A percentile compares a stretch with the other conserved stretches of the same genome.
Evolutionary conservation across 352 stramenopile species (phyloP).

Genomic region (Globisporangium cystogenes): DNA sequence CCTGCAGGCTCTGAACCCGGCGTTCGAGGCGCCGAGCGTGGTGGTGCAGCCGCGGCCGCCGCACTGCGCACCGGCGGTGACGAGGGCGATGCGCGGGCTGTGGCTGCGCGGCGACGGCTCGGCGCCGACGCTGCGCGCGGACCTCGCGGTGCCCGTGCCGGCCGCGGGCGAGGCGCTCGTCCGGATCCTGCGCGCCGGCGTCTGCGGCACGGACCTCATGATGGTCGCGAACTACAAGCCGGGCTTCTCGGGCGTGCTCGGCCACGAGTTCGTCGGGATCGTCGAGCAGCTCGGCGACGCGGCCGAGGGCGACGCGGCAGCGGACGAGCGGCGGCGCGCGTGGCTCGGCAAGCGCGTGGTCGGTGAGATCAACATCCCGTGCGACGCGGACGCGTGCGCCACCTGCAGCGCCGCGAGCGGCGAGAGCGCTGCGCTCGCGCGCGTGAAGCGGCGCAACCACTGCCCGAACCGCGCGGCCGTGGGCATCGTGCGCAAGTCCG

Average conservation of each 20-base stretch:
- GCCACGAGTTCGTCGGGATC: constrained; percentile 89
- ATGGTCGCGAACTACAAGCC: constrained; percentile 77
- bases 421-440: constrained; percentile 17
- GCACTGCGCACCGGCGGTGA: not conserved
- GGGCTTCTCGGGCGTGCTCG: constrained; percentile 59
- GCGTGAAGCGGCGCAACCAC: constrained; percentile 68
- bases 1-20: constrained; percentile 28
- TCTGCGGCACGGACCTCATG: constrained; percentile 70
- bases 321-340: not conserved
- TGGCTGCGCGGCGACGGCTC: constrained; percentile 36
- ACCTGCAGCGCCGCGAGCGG: constrained; percentile 13
- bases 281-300: constrained; percentile 54
- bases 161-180: constrained; percentile 41
- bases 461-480: constrained; percentile 81
- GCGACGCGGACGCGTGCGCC: constrained; percentile 43
- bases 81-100: constrained; percentile 36
- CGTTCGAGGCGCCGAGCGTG: constrained; percentile 32
- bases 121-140: constrained; percentile 20
- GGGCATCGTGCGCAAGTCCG: constrained; percentile 76
- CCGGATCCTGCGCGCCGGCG: constrained; percentile 52
- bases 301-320: constrained; percentile 7
- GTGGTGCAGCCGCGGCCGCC: constrained; percentile 16
- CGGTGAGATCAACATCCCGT: constrained; percentile 90
- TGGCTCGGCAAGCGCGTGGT: constrained; percentile 84
- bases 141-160: constrained; percentile 35